phyloP scores from a whole-genome alignment of 2,329 filamentous ascomycete species.

The Scedosporium apiospermum region DNA sequence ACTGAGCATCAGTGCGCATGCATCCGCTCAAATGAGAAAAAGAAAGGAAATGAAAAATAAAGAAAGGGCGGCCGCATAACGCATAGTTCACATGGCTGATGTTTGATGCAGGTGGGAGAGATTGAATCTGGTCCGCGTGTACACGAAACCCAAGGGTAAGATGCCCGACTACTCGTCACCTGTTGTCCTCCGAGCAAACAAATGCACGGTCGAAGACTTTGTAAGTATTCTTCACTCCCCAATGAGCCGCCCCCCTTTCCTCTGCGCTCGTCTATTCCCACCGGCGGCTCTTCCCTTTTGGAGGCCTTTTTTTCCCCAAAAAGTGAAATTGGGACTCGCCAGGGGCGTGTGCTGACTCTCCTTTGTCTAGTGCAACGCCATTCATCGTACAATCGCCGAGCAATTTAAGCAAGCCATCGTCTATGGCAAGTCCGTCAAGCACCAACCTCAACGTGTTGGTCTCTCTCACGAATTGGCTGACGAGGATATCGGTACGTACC shows the following conservation, averaged over 20 bases:
- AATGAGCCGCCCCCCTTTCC: too few relatives aligned
- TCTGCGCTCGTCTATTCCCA: neutral
- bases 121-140: conserved; percentile 80
- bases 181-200: conserved; percentile 74
- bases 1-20: too few relatives aligned
- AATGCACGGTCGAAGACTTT: conserved; percentile 93
- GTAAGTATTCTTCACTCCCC: conserved; percentile 45
- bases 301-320: neutral
- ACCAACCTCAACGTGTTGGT: conserved; percentile 93
- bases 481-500: conserved; percentile 82
- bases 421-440: conserved; percentile 96
- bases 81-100: conserved; percentile 4
- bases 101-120: conserved; percentile 70
- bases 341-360: neutral
- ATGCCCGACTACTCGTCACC: conserved; percentile 86
- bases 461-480: conserved; percentile 85
- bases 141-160: conserved; percentile 96
- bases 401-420: conserved; percentile 94
- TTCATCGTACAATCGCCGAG: conserved; percentile 92
- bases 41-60: too few relatives aligned
- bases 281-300: neutral
- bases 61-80: neutral
- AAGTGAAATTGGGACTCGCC: neutral
- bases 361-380: conserved; percentile 71
- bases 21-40: too few relatives aligned